Percentiles rank a stretch among this genome's conserved stretches.
Evolutionary conservation across 2,329 filamentous ascomycete species (phyloP).

Genomic region (Hypoxylon sp.): DNA sequence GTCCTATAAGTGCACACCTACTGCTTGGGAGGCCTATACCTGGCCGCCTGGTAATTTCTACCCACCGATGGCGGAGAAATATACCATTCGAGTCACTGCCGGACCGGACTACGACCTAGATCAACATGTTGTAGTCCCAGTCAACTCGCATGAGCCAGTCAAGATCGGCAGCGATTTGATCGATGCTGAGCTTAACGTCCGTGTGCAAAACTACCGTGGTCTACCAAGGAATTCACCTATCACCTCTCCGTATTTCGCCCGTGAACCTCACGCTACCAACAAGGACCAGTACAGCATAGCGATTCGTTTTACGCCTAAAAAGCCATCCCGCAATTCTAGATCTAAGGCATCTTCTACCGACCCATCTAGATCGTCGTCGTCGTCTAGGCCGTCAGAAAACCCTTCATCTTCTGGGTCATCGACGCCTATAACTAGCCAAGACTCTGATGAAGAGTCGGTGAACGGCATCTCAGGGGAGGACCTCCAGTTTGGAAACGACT

Average conservation of each 20-base stretch:
- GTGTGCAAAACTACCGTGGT: conserved; percentile 78
- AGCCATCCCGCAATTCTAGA: conserved; percentile 46
- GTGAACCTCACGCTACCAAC: conserved; percentile 74
- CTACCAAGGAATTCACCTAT: conserved; percentile 78
- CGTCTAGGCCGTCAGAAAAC: conserved; percentile 20
- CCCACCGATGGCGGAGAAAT: conserved; percentile 76
- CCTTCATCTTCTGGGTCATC: conserved; percentile 19
- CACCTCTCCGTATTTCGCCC: conserved; percentile 83
- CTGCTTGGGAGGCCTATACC: not conserved
- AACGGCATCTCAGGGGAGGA: conserved; percentile 76
- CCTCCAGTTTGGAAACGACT: conserved; percentile 95
- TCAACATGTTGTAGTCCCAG: conserved; percentile 80
- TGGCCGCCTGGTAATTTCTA: not conserved
- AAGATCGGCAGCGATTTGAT: conserved; percentile 75
- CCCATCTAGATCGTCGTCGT: conserved; percentile 45
- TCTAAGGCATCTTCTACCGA: conserved; percentile 36
- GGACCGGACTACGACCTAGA: conserved; percentile 80
- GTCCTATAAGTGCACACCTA: not conserved
- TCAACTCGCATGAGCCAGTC: conserved; percentile 78
- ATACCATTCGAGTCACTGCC: conserved; percentile 85
- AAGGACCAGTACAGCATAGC: conserved; percentile 88
- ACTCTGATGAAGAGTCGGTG: conserved; percentile 36
- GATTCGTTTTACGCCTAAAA: conserved; percentile 82
- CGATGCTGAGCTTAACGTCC: conserved; percentile 78
- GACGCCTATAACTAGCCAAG: conserved; percentile 5